Evolutionary conservation across 2,329 filamentous ascomycete genomes (phyloP).

Genomic region (Ceratocystis huliohia): DNA sequence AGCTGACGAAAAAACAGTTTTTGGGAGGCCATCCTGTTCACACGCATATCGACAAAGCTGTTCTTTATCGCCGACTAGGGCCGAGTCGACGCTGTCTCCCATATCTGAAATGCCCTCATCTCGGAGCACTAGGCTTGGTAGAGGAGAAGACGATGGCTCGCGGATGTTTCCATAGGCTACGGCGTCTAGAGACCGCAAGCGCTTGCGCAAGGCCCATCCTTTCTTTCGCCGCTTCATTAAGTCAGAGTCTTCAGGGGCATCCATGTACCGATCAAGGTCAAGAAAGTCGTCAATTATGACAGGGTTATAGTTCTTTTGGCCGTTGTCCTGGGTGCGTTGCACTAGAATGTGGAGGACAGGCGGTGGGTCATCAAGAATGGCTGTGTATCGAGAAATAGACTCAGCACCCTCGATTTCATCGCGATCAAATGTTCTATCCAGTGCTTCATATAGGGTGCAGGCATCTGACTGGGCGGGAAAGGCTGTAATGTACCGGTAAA

Average conservation of each 20-base stretch:
- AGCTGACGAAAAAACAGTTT: neutral
- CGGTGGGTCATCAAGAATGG: constrained; percentile 57
- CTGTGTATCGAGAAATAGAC: constrained; percentile 47
- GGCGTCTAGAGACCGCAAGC: constrained; percentile 9
- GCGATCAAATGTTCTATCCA: constrained; percentile 75
- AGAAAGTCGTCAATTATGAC: constrained; percentile 69
- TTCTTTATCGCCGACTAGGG: neutral
- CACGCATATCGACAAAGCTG: constrained; percentile 9
- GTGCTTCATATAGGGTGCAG: constrained; percentile 65
- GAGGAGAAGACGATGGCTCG: neutral
- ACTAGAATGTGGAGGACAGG: constrained; percentile 83
- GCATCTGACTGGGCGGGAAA: constrained; percentile 39
- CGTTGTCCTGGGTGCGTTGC: constrained; percentile 64
- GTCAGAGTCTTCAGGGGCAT: constrained; percentile 46
- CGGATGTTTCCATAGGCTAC: constrained; percentile 14
- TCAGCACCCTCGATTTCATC: constrained; percentile 58
- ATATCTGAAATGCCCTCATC: neutral
- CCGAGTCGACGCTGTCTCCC: neutral
- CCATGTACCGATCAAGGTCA: constrained; percentile 81
- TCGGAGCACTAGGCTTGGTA: neutral
- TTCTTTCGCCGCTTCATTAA: constrained; percentile 53
- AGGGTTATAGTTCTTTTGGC: constrained; percentile 62
- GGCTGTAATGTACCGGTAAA: constrained; percentile 51
- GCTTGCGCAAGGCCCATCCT: constrained; percentile 51
- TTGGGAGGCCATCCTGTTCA: constrained; percentile 13